Evolutionary conservation across 2,329 filamentous ascomycete genomes (phyloP).

Genomic region (Acephala macrosclerotiorum): DNA sequence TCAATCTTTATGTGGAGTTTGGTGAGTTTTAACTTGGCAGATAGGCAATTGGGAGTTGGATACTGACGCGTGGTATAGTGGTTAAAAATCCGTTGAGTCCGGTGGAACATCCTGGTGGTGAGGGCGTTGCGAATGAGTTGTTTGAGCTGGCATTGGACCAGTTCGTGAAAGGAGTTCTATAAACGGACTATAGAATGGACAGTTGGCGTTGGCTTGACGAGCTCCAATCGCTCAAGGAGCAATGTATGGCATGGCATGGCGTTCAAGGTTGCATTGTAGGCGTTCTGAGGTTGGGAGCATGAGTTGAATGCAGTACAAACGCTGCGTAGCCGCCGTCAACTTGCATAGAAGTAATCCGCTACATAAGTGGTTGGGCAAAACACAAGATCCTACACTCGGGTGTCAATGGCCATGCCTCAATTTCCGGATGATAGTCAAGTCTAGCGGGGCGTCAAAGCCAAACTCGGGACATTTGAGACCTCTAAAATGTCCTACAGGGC

Average conservation of each 20-base stretch:
- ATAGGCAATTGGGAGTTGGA: not conserved
- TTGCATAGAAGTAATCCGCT: not conserved
- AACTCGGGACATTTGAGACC: not conserved
- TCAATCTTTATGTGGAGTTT: constrained; percentile 97
- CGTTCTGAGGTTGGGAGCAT: constrained; percentile 25
- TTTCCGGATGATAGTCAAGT: not conserved
- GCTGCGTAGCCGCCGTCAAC: constrained; percentile 5
- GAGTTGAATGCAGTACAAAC: constrained; percentile 20
- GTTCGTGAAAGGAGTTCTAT: constrained; percentile 73
- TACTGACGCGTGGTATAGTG: constrained; percentile 52
- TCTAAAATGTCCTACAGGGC: not conserved
- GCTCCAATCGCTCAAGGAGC: not conserved
- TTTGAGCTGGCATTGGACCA: constrained; percentile 78
- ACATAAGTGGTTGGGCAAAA: not conserved
- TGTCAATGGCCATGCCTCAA: not conserved
- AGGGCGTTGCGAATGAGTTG: constrained; percentile 74
- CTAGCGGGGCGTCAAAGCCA: not conserved
- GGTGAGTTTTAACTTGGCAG: constrained; percentile 57
- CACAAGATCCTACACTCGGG: not conserved
- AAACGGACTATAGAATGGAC: constrained; percentile 10
- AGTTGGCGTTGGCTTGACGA: not conserved
- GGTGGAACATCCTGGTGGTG: constrained; percentile 72
- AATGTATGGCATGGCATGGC: constrained; percentile 27
- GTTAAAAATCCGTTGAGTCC: constrained; percentile 75
- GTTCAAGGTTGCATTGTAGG: constrained; percentile 33